Conservation (phyloP, 768 basidiomycete species). For the Collybia sordida region DNA sequence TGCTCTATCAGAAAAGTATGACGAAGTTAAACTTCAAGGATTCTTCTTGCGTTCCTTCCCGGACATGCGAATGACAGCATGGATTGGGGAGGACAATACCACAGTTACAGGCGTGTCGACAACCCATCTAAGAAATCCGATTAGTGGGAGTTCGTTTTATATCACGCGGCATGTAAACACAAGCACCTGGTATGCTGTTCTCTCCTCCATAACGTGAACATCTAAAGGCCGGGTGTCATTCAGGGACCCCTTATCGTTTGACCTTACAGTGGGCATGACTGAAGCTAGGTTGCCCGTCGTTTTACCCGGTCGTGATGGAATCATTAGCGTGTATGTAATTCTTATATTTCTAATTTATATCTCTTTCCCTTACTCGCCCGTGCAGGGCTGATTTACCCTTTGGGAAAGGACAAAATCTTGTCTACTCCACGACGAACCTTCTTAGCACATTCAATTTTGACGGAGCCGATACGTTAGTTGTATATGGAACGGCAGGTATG, state of each 20-base stretch:
- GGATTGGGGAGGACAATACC: slow-evolving; percentile 15
- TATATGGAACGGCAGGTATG: slow-evolving; percentile 12
- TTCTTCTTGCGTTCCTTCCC: slow-evolving; percentile 15
- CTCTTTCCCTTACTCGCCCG: neutral
- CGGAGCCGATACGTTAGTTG: slow-evolving; percentile 11
- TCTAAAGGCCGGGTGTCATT: neutral
- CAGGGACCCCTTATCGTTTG: slow-evolving; percentile 8
- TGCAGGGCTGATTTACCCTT: slow-evolving; percentile 10
- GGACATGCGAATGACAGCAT: slow-evolving; percentile 11
- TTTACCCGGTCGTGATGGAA: slow-evolving; percentile 14
- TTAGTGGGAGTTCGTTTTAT: slow-evolving; percentile 15
- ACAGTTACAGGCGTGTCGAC: slow-evolving; percentile 13
- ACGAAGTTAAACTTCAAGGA: slow-evolving; percentile 15
- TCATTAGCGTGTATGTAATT: slow-evolving; percentile 7
- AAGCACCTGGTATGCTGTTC: slow-evolving; percentile 7
- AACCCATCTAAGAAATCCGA: slow-evolving; percentile 14
- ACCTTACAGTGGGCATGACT: slow-evolving; percentile 8
- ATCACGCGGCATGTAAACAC: slow-evolving; percentile 12
- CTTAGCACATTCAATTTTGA: slow-evolving; percentile 11
- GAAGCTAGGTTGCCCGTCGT: slow-evolving; percentile 11
- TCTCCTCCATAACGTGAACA: neutral
- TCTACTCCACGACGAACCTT: slow-evolving; percentile 16
- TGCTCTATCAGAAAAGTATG: slow-evolving; percentile 12
- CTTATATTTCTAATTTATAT: neutral
- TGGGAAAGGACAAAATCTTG: slow-evolving; percentile 9